Evolutionary conservation across 176 grass and related monocot species (phyloP), one percentile per base, ranked within the genome.

Genomic region (Hsuehochloa calcarea): DNA sequence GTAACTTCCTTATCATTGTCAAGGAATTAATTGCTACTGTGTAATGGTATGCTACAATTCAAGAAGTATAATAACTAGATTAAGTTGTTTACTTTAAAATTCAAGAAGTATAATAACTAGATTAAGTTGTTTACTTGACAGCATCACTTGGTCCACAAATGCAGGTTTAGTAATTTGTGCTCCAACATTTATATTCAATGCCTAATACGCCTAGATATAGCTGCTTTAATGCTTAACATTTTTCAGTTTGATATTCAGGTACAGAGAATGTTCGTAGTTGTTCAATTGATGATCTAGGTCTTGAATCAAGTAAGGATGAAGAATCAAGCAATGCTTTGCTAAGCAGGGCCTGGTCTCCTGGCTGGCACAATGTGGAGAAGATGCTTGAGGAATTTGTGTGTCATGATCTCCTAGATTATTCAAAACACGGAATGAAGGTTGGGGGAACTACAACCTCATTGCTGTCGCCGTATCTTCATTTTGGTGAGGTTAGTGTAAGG

Each of bases 311-410:
- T 85, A 91, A 93, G 56, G 84, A 65, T 51, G 95, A 95, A 82
- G 94, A 97, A 88, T 90, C 91, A 78, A 97, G 95, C 87, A 97
- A 97, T 84, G 91, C 92, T 51, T 89, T 97, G 78, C 85, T 97
- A 85, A 90, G 87, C 68, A 87, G 95, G 79, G 92, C 85, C 26
- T 97, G 92, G 95, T 90, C 81, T 75, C 95, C 95, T 68, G 95
- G 95, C 29, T 97, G 95, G 89, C 63, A 40, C 45, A 93, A 93
- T 79, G 93, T 89, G 35, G 89, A 97, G 78, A 97, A 91, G 55
- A 59, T 88, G 47, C 85, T 97, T 72, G 85, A 70, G 35, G 92
- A 95, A 88, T 97, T 97, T 81, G n/a, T 95, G 3, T 75, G 68
- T n/a, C 83, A 75, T 80, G 90, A 90, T 93, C 88, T 97, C 73